Conservation (phyloP, 228 moss, liverwort and hornwort genomes). For the Sphagnum magellanicum region DNA sequence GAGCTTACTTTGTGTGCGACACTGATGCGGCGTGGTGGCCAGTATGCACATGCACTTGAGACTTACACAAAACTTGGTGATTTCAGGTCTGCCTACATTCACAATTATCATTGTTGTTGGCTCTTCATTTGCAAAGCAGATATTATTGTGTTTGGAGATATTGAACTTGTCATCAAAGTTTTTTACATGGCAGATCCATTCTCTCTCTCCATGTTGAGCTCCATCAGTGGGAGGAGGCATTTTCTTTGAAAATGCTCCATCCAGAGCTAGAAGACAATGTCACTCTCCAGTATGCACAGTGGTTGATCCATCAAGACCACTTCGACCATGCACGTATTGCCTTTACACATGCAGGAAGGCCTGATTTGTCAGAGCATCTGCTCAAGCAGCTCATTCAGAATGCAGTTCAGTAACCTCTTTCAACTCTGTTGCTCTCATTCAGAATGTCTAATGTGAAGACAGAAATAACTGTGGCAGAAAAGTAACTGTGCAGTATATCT, state of each 20-base stretch:
- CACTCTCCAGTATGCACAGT: conserved; percentile 65
- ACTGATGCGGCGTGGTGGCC: conserved; percentile 71
- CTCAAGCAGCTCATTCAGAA: conserved; percentile 70
- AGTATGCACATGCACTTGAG: conserved; percentile 88
- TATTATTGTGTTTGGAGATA: neutral
- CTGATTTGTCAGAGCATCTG: conserved; percentile 64
- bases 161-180: neutral
- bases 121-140: neutral
- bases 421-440: neutral
- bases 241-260: conserved; percentile 71
- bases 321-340: conserved; percentile 72
- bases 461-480: too few species aligned
- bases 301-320: conserved; percentile 77
- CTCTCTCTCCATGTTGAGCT: conserved; percentile 91
- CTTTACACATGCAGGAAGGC: conserved; percentile 60
- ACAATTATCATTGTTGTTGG: neutral
- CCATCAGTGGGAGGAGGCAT: conserved; percentile 96
- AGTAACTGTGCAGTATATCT: too few species aligned
- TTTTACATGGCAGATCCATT: conserved; percentile 48
- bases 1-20: conserved; percentile 63
- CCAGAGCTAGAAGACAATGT: conserved; percentile 76
- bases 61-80: conserved; percentile 83
- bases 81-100: conserved; percentile 40
- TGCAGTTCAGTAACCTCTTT: conserved; percentile 27
- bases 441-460: too few species aligned